These are phyloP conservation scores for Agrostemma githago DNA, from an alignment of 148 eudicot species.

Conservation along the genomic window DNA sequence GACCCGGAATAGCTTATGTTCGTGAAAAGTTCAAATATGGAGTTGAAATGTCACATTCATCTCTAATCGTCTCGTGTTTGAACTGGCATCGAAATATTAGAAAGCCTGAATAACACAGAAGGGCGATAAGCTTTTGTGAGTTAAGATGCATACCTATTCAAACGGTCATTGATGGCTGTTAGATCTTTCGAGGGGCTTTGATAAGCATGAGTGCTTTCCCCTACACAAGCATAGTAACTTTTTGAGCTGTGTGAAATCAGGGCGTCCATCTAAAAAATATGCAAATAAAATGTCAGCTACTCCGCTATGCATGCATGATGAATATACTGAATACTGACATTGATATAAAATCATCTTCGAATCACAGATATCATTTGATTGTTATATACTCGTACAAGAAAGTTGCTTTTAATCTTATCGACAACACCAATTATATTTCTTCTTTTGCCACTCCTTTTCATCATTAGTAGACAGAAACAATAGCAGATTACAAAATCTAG, in stretches of 20 bases:
- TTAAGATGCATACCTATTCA: slow-evolving; percentile 59
- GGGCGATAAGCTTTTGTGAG: background rate
- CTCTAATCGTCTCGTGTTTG: background rate
- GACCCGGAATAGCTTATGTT: background rate
- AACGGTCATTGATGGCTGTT: slow-evolving; percentile 80
- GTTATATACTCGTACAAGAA: background rate
- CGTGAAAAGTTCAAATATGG: background rate
- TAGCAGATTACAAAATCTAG: background rate
- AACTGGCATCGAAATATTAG: background rate
- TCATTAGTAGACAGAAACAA: slow-evolving; percentile 1
- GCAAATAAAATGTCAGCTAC: slow-evolving; percentile 4
- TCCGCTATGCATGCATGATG: background rate
- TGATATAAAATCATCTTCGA: background rate
- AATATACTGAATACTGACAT: background rate
- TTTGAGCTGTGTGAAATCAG: slow-evolving; percentile 77
- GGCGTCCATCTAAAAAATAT: slow-evolving; percentile 71
- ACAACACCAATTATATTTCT: background rate
- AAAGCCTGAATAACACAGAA: background rate
- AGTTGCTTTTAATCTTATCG: background rate
- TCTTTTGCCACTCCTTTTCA: background rate
- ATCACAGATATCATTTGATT: background rate
- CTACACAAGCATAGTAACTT: slow-evolving; percentile 98
- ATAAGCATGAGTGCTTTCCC: slow-evolving; percentile 98
- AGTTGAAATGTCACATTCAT: too few relatives aligned
- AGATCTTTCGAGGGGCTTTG: slow-evolving; percentile 99